Conservation (phyloP, 257 asterid species). For the Henckelia pumila region DNA sequence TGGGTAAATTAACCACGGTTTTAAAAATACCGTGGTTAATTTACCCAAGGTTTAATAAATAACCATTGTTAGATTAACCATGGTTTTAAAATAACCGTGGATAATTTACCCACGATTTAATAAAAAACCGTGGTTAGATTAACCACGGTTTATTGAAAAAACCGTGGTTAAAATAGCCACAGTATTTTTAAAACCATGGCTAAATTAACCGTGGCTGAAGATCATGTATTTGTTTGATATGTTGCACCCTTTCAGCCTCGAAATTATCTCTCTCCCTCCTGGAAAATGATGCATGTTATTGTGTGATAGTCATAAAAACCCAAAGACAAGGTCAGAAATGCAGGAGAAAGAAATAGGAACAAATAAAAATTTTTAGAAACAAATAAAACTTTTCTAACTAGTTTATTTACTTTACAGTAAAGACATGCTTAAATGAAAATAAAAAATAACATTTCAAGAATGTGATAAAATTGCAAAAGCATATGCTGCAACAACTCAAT, state of each 20-base stretch:
- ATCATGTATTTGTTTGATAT: constrained; percentile 79
- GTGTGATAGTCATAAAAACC: constrained; percentile 8
- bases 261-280: constrained; percentile 88
- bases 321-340: neutral
- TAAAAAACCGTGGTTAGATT: too few relatives aligned
- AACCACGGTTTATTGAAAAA: too few relatives aligned
- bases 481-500: neutral
- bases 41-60: too few relatives aligned
- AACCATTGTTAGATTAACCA: too few relatives aligned
- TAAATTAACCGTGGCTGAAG: too few relatives aligned
- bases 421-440: constrained; percentile 6
- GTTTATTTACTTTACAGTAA: constrained; percentile 1
- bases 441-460: constrained; percentile 1
- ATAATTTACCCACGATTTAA: too few relatives aligned
- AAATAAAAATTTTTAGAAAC: neutral
- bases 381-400: constrained; percentile 2
- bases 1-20: too few relatives aligned
- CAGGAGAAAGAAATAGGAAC: neutral
- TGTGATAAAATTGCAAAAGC: neutral
- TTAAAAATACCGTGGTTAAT: too few relatives aligned
- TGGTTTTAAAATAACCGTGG: too few relatives aligned
- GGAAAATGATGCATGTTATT: constrained; percentile 28
- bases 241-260: constrained; percentile 85
- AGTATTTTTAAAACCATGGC: too few relatives aligned
- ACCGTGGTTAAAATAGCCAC: too few relatives aligned